These are phyloP conservation scores for Saccharomyces hybrid DNA, from an alignment of 1,139 yeast genomes.

Conservation along the genomic window DNA sequence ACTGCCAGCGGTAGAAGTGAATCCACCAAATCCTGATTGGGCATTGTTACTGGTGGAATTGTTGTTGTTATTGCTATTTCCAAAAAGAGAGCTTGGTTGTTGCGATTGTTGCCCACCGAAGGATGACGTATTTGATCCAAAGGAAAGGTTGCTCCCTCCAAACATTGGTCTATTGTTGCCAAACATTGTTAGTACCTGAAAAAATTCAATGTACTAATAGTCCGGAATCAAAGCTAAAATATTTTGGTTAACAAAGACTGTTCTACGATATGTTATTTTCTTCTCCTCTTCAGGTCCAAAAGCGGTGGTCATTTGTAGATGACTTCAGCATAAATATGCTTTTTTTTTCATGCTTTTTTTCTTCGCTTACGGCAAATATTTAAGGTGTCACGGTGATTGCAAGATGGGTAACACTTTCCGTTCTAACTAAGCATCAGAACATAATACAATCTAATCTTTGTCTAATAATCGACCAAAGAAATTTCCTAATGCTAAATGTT, in stretches of 20 bases:
- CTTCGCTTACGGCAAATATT: background rate
- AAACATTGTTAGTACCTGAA: slow-evolving; percentile 5
- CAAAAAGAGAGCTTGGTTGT: background rate
- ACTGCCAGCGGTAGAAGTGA: slow-evolving; percentile 34
- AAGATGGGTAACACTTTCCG: background rate
- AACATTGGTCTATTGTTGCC: slow-evolving; percentile 8
- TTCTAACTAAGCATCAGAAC: background rate
- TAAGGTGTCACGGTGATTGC: background rate
- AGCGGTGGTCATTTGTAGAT: background rate
- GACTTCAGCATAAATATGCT: background rate
- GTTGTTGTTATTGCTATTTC: background rate
- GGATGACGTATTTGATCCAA: slow-evolving; percentile 2
- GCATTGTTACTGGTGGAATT: slow-evolving; percentile 16
- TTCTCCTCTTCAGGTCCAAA: background rate
- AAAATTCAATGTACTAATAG: background rate
- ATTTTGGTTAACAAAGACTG: background rate
- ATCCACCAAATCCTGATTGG: slow-evolving; percentile 54
- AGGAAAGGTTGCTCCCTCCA: slow-evolving; percentile 9
- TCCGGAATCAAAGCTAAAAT: background rate
- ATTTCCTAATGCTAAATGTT: background rate
- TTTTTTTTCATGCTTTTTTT: background rate
- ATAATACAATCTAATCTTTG: background rate
- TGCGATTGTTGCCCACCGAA: slow-evolving; percentile 2
- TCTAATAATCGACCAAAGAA: no score
- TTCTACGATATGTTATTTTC: background rate